Evolutionary conservation across 164 flowering plant species (phyloP).

Genomic region (Nelumbo lutea): DNA sequence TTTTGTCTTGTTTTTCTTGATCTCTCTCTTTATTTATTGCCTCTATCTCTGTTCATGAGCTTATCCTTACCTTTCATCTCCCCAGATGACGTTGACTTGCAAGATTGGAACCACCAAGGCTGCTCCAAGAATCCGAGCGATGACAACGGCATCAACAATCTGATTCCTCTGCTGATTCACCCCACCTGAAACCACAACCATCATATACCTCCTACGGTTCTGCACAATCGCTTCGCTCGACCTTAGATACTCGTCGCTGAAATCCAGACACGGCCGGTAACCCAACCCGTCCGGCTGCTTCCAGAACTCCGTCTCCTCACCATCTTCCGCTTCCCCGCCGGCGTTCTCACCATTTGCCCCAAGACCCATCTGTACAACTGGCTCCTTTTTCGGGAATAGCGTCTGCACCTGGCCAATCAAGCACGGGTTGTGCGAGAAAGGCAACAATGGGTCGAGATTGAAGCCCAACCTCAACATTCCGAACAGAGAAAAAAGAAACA

Average conservation of each 20-base stretch:
- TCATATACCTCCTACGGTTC: slow-evolving; percentile 59
- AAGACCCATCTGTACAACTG: slow-evolving; percentile 2
- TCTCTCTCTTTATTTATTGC: no score
- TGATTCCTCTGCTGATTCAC: slow-evolving; percentile 98
- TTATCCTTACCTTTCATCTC: slow-evolving; percentile 75
- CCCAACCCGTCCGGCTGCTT: slow-evolving; percentile 84
- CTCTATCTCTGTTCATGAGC: background rate
- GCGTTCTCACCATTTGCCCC: background rate
- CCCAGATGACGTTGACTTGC: slow-evolving; percentile 96
- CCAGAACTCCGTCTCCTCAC: slow-evolving; percentile 57
- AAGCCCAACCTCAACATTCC: slow-evolving; percentile 45
- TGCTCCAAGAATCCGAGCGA: slow-evolving; percentile 94
- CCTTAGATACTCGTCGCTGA: slow-evolving; percentile 46
- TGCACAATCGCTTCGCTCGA: slow-evolving; percentile 35
- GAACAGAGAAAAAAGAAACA: slow-evolving; percentile 44
- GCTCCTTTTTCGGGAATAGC: slow-evolving; percentile 5
- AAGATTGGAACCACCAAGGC: slow-evolving; percentile 83
- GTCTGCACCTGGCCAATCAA: slow-evolving; percentile 13
- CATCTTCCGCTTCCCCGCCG: slow-evolving; percentile 6
- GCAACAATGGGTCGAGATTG: slow-evolving; percentile 36
- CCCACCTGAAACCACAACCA: slow-evolving; percentile 96
- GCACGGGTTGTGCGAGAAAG: slow-evolving; percentile 49
- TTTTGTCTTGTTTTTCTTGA: background rate
- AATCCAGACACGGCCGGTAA: slow-evolving; percentile 66
- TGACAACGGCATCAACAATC: slow-evolving; percentile 95